Conservation (phyloP, 371 early-diverging fungal genomes). For the Chytridium lagenaria region DNA sequence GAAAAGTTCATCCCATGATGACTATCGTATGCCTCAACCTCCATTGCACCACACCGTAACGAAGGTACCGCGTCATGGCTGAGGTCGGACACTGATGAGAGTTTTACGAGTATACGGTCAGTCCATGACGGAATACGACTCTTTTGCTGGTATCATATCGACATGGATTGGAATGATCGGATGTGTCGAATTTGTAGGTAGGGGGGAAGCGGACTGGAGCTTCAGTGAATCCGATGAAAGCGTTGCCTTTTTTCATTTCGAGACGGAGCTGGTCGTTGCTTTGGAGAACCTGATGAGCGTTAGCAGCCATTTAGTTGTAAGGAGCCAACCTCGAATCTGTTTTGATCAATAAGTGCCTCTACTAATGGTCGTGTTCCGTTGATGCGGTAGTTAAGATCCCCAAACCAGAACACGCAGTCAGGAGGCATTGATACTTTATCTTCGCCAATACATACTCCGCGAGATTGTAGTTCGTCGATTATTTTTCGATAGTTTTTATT, state of each 20-base stretch:
- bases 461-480: constrained; percentile 34
- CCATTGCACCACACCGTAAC: no score
- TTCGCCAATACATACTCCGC: constrained; percentile 19
- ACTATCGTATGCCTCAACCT: constrained; percentile 27
- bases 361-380: constrained; percentile 63
- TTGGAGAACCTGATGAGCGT: constrained; percentile 53
- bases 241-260: constrained; percentile 56
- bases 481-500: constrained; percentile 41
- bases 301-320: neutral
- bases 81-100: no score
- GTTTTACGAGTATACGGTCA: constrained; percentile 74
- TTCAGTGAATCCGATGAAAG: constrained; percentile 73
- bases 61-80: no score
- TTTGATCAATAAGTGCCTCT: constrained; percentile 56
- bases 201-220: constrained; percentile 83
- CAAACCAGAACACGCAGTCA: constrained; percentile 77
- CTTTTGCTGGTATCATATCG: constrained; percentile 58
- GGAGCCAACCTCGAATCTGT: constrained; percentile 36
- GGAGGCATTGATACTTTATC: constrained; percentile 49
- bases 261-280: constrained; percentile 66
- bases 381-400: constrained; percentile 83
- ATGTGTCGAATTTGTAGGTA: constrained; percentile 84
- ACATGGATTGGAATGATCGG: neutral
- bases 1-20: constrained; percentile 13
- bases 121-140: constrained; percentile 90